Percentiles rank a stretch among this genome's conserved stretches.
Conservation (phyloP, 2,329 filamentous ascomycete genomes). For the Talaromyces sp. region DNA sequence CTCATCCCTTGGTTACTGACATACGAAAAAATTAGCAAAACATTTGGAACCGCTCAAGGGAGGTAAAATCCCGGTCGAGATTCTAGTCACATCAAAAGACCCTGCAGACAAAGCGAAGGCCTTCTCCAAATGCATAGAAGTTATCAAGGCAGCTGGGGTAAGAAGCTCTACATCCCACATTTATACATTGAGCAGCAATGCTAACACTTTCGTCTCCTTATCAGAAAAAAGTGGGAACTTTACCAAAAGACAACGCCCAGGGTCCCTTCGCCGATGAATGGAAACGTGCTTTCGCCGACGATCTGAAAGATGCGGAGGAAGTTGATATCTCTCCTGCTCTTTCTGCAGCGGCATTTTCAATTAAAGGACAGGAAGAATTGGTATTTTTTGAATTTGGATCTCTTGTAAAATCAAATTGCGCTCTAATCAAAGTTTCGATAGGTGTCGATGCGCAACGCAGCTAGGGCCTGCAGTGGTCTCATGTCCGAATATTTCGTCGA, state of each 20-base stretch:
- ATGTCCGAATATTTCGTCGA: constrained; percentile 97
- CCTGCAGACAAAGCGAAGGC: constrained; percentile 85
- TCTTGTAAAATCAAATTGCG: neutral
- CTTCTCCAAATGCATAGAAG: constrained; percentile 75
- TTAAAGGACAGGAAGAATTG: constrained; percentile 93
- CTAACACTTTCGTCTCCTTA: neutral
- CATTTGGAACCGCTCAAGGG: constrained; percentile 88
- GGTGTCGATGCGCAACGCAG: constrained; percentile 89
- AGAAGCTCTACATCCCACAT: constrained; percentile 29
- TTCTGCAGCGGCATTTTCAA: constrained; percentile 75
- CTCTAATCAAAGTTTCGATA: constrained; percentile 23
- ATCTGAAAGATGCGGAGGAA: constrained; percentile 80
- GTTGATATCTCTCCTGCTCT: constrained; percentile 79
- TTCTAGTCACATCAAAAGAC: constrained; percentile 88
- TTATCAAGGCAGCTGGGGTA: constrained; percentile 82
- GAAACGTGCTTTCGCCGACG: constrained; percentile 74
- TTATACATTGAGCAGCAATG: neutral
- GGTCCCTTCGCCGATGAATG: constrained; percentile 95
- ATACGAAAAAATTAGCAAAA: constrained; percentile 57
- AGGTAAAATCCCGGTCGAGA: constrained; percentile 86
- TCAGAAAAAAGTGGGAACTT: constrained; percentile 81
- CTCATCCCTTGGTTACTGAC: neutral
- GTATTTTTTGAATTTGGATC: constrained; percentile 32
- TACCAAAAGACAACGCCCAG: constrained; percentile 75
- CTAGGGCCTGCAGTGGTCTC: constrained; percentile 85